Evolutionary conservation across 805 yeast genomes (phyloP).

Genomic region (Kodamaea hsintzibuensis): DNA sequence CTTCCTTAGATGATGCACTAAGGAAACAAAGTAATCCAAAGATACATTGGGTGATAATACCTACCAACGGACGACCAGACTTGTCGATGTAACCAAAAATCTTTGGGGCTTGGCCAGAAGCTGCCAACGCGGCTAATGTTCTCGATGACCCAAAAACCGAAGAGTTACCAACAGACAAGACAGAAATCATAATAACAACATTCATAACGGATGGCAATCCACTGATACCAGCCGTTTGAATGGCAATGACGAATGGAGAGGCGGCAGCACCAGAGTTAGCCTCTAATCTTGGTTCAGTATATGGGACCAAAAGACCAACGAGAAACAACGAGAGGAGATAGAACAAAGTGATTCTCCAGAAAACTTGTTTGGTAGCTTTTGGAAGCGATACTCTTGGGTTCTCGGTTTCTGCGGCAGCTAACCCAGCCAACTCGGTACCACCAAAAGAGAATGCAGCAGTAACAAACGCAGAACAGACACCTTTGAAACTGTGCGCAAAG

Average conservation of each 20-base stretch:
- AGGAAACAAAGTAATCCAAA: constrained; percentile 62
- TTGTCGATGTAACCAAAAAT: constrained; percentile 68
- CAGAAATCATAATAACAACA: constrained; percentile 66
- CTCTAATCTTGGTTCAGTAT: constrained; percentile 47
- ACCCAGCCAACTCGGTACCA: constrained; percentile 71
- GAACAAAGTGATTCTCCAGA: constrained; percentile 76
- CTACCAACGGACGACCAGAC: constrained; percentile 77
- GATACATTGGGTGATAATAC: constrained; percentile 50
- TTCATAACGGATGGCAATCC: constrained; percentile 71
- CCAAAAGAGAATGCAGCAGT: constrained; percentile 76
- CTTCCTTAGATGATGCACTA: constrained; percentile 57
- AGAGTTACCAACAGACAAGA: constrained; percentile 76
- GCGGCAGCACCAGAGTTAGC: constrained; percentile 59
- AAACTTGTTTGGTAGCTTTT: constrained; percentile 74
- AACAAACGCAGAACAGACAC: constrained; percentile 67
- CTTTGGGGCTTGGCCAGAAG: constrained; percentile 62
- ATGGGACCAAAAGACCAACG: constrained; percentile 70
- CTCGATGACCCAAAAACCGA: constrained; percentile 71
- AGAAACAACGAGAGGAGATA: constrained; percentile 57
- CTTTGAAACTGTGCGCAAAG: constrained; percentile 63
- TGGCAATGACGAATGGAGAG: constrained; percentile 75
- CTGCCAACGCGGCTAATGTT: constrained; percentile 64
- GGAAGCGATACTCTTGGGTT: constrained; percentile 70
- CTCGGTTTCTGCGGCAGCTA: constrained; percentile 75
- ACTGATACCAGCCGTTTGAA: constrained; percentile 60